Evolutionary conservation across 768 basidiomycete genomes (phyloP), one percentile per base, ranked within the genome.

Genomic region (Gymnopilus junonius): DNA sequence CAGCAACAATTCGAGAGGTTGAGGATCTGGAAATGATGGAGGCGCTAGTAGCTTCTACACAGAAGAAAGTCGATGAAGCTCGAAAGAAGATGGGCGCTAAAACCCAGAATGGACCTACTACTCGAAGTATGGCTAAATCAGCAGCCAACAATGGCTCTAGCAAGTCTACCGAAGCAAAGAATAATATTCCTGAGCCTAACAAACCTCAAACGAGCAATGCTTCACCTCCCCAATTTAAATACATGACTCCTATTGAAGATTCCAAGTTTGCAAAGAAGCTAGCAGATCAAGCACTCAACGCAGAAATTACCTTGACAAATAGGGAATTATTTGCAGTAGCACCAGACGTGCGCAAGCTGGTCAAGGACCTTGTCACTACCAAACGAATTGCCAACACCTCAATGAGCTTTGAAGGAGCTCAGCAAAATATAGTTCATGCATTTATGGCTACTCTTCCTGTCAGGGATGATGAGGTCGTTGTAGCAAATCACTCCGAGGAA

Each of bases 261-360:
- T 20, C 60, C 2, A 48, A 42, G 14, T 12, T 66, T 4, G 27
- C 64, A 14, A 42, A 46, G 4, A 40, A 37, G 8, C 55, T 70
- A 8, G 43, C 62, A 1, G 40, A 68, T 21, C 42, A 42, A 1
- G 55, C 58, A 1, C 50, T 72, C 3, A 62, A 69, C 17, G 48
- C 29, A 1, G 17, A 65, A 3, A 59, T 72, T 12, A 61, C 59
- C 0, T 32, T 72, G 4, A 63, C 69, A 4, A 56, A 50, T 12
- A 48, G 55, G 2, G 68, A 72, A 53, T 53, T 72, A 0, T 40
- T 66, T 0, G 62, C 65, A 0, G 45, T 59, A 32, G 32, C 69
- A 0, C 68, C 69, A 0, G 66, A 66, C 1, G 46, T 72, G 6
- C 53, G 69, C 0, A 62, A 60, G 14, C 37, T 42, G 12, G 32